Evolutionary conservation across 148 eudicot species (phyloP).

Genomic region (Rhododendron mucronatum): DNA sequence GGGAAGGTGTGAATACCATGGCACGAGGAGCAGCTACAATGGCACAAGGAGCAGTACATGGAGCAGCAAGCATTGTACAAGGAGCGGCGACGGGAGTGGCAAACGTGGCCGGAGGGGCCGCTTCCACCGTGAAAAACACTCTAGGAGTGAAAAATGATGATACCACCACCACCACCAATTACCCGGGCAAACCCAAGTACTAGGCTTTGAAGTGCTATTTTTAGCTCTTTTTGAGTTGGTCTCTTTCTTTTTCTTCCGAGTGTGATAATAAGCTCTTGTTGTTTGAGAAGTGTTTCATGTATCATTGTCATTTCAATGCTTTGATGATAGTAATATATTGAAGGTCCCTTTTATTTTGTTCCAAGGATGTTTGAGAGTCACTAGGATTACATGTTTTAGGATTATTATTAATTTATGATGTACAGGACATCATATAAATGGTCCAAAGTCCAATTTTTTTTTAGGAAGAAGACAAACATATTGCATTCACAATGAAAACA

Average conservation of each 20-base stretch:
- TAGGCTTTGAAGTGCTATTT: not conserved
- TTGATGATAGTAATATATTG: not conserved
- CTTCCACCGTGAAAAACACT: slow-evolving; percentile 59
- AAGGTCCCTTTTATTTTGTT: not conserved
- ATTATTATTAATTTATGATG: too few species aligned
- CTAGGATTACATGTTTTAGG: too few species aligned
- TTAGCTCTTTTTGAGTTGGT: not conserved
- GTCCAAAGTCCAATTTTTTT: too few species aligned
- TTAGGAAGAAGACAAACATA: too few species aligned
- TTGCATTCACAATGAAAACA: too few species aligned
- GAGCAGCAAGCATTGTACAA: slow-evolving; percentile 36
- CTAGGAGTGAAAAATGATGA: slow-evolving; percentile 14
- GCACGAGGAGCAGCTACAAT: slow-evolving; percentile 59
- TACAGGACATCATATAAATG: too few species aligned
- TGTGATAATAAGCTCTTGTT: not conserved
- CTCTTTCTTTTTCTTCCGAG: not conserved
- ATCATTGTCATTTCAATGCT: not conserved
- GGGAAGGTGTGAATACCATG: slow-evolving; percentile 51
- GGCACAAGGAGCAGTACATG: slow-evolving; percentile 54
- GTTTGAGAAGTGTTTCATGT: not conserved
- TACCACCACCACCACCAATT: not conserved
- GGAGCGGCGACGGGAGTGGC: slow-evolving; percentile 43
- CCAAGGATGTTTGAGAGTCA: too few species aligned
- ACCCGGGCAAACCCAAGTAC: not conserved
- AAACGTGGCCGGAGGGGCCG: slow-evolving; percentile 55